Base-by-base conservation (phyloP, 441 rosid genomes). In the Eruca vesicaria region DNA sequence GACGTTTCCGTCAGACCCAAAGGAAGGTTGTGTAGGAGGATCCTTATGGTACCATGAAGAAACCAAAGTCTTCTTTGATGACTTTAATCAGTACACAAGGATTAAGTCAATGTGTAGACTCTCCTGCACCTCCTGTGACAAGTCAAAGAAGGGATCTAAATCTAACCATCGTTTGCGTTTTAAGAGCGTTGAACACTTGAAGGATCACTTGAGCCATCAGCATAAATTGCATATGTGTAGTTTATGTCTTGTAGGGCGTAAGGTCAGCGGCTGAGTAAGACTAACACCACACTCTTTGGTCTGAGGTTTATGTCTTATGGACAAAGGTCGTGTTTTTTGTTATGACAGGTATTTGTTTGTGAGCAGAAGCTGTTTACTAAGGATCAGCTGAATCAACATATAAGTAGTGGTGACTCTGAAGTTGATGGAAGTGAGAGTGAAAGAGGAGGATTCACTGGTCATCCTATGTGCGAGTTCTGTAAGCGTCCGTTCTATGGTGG, bases 381-480 rank as follows among this genome's bases (percentile, higher is more conserved):
- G 71, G 82, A 85, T 21, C 98, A 93, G 48, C 63, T 93, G 83
- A 91, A 83, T 63, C 93, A 81, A 78, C 98, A 93, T 80, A 85
- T 83, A 73, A 80, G 56, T 70, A 85, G 93, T 0, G 98, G 98
- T 74, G 91, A 91, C 75, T 86, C 98, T 9, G 91, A 87, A 82
- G 97, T 89, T 55, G 98, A 93, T 79, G 97, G 98, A 45, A 85
- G 80, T 74, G 98, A 91, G 77, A 87, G 90, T 78, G 98, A 93
- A 76, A 86, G 96, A 81, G 96, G 98, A 71, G 98, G 98, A 55
- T 91, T 93, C 68, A 77, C 68, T 74, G 97, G 98, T 43, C 98
- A 93, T 84, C 96, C 98, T 12, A 72, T 78, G 69, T 91, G 97
- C 82, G 93, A 91, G 76, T 91, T 93, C 71, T 93, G 98, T 68